Evolutionary conservation across 2,329 filamentous ascomycete genomes (phyloP), one percentile per base, ranked within the genome.

Genomic region (Cladosporium phlei): DNA sequence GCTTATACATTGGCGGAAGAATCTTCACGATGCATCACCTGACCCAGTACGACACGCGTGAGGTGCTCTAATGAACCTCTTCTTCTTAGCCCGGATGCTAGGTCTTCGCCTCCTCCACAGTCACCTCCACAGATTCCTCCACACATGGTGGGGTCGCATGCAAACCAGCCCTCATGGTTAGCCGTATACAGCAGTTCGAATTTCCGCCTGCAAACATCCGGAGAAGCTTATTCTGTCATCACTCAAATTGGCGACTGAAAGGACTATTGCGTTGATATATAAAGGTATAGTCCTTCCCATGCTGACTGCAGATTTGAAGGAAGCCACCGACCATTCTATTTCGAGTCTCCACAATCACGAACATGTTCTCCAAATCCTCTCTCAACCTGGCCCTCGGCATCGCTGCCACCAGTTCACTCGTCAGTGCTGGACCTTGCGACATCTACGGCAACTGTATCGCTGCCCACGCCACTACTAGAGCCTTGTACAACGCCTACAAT

Each of bases 391-490:
- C 64, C 43, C 39, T 71, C 16, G 59, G 62, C 17, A 58, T 74
- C 14, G 51, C 62, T 43, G 66, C 62, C 48, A 58, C 63, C 2
- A 53, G 59, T 46, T 64, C 69, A 6, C 57, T 78, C 22, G 74
- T 69, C 30, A 58, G 66, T 14, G 70, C 42, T 14, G 42, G 42
- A 10, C 79, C 80, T 7, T 84, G 44, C 20, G 44, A 47, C 22
- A 32, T 47, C 0, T 84, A 83, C 64, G 79, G 77, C 1, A 71
- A 72, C 40, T 84, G 80, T 55, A 66, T 83, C 9, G 80, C 80
- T 0, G 80, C 80, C 0, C 80, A 83, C 59, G 77, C 77, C 59
- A 83, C 79, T n/a, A 83, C 80, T 47, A 75, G 80, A 3, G 78
- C 79, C 12, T 62, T 84, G 5, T 83, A 82, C 63, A 71, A 63